Percentiles rank a stretch among this genome's conserved stretches.
Evolutionary conservation across 768 basidiomycete species (phyloP).

Genomic region (Pisolithus microcarpus): DNA sequence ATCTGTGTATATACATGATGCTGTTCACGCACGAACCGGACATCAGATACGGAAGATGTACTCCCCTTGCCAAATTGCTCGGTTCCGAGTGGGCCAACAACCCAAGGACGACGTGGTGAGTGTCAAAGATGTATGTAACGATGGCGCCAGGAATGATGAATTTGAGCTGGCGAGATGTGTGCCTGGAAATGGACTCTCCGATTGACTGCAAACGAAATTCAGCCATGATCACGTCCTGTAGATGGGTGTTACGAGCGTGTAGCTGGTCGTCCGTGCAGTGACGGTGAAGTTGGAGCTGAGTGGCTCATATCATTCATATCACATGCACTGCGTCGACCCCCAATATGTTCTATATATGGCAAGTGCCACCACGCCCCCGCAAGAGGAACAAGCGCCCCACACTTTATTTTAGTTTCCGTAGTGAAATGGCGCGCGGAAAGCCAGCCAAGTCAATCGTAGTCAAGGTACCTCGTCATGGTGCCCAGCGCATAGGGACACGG

Average conservation of each 20-base stretch:
- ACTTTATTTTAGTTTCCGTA: not conserved
- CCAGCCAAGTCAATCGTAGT: conserved; percentile 51
- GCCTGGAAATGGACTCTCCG: conserved; percentile 29
- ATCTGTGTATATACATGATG: conserved; percentile 28
- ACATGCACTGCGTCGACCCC: not conserved
- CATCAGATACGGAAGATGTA: not conserved
- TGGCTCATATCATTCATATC: not conserved
- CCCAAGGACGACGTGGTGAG: conserved; percentile 42
- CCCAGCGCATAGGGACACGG: conserved; percentile 62
- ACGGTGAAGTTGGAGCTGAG: no score
- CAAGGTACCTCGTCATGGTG: conserved; percentile 67
- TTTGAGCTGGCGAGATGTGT: conserved; percentile 65
- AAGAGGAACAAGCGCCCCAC: no score
- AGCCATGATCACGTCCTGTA: conserved; percentile 11
- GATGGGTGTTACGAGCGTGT: not conserved
- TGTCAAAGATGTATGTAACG: conserved; percentile 56
- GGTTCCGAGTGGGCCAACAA: conserved; percentile 30
- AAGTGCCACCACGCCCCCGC: not conserved
- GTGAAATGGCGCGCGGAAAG: conserved; percentile 33
- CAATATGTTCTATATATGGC: not conserved
- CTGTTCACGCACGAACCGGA: not conserved
- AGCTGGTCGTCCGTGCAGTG: not conserved
- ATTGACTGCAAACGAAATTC: conserved; percentile 8
- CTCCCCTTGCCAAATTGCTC: conserved; percentile 48
- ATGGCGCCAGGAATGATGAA: conserved; percentile 65